Conservation (phyloP, 257 asterid species). For the Rauvolfia tetraphylla region DNA sequence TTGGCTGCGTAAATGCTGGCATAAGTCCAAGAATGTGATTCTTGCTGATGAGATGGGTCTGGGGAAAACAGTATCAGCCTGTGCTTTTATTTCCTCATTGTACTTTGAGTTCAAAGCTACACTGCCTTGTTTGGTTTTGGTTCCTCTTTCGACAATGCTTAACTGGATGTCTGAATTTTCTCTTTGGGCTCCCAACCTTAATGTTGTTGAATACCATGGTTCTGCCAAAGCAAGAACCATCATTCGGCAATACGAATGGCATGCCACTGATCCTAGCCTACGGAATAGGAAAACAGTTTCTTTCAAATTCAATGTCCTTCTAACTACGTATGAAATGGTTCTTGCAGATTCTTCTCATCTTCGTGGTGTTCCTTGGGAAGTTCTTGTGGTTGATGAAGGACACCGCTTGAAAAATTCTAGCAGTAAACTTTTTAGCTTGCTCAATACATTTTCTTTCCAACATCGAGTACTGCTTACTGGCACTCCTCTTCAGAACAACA, state of each 20-base stretch:
- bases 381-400: constrained; percentile 99
- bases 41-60: constrained; percentile 99
- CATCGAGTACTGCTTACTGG: constrained; percentile 93
- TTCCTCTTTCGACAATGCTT: constrained; percentile 98
- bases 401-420: constrained; percentile 88
- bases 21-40: constrained; percentile 83
- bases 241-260: constrained; percentile 96
- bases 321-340: constrained; percentile 96
- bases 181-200: constrained; percentile 90
- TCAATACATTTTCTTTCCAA: constrained; percentile 87
- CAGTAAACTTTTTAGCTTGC: constrained; percentile 84
- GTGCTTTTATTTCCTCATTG: constrained; percentile 84
- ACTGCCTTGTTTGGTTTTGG: constrained; percentile 90
- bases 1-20: constrained; percentile 98
- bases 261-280: constrained; percentile 47
- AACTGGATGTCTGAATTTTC: constrained; percentile 98
- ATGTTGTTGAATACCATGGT: constrained; percentile 96
- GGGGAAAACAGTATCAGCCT: constrained; percentile 94
- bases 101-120: constrained; percentile 74
- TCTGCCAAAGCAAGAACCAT: constrained; percentile 69
- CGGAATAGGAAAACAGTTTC: constrained; percentile 51
- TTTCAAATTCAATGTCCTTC: constrained; percentile 79
- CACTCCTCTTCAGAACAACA: constrained; percentile 97
- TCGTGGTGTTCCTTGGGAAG: constrained; percentile 98
- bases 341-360: constrained; percentile 77